Percentiles rank a stretch among this genome's conserved stretches.
Conservation (phyloP, 768 basidiomycete genomes). For the Xerocomus potaroensis region DNA sequence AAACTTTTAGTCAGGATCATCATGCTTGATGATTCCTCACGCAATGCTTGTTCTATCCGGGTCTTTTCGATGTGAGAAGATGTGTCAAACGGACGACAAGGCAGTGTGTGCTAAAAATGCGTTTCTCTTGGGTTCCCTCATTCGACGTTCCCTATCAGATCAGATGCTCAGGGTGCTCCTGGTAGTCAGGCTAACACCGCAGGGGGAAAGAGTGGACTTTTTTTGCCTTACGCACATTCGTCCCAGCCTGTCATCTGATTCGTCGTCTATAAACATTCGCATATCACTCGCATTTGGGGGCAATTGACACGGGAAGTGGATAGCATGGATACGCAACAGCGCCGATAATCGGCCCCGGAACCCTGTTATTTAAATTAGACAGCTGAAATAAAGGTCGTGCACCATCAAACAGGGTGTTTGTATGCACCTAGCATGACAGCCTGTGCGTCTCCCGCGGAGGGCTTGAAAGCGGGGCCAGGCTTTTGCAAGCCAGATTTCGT, state of each 20-base stretch:
- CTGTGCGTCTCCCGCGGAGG: background rate
- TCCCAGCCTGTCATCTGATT: slow-evolving; percentile 8
- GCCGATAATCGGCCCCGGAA: slow-evolving; percentile 14
- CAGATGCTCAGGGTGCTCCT: slow-evolving; percentile 4
- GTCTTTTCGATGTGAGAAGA: slow-evolving; percentile 15
- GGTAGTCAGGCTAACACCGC: slow-evolving; percentile 13
- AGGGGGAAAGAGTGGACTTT: slow-evolving; percentile 18
- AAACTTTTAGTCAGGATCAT: slow-evolving; percentile 23
- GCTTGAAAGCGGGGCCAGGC: no score
- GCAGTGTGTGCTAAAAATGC: slow-evolving; percentile 27
- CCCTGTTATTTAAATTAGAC: background rate
- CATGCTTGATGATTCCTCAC: slow-evolving; percentile 12
- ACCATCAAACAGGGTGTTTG: background rate
- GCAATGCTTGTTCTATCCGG: slow-evolving; percentile 14
- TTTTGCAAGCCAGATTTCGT: no score
- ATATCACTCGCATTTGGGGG: no score
- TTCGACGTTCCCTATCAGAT: slow-evolving; percentile 5
- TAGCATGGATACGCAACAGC: background rate
- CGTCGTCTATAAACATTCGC: background rate
- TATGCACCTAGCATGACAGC: background rate
- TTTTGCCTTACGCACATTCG: slow-evolving; percentile 7
- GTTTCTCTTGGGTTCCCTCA: slow-evolving; percentile 18
- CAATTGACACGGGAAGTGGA: slow-evolving; percentile 6
- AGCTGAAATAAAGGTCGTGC: no score
- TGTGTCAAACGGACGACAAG: slow-evolving; percentile 6